Conservation (phyloP, 176 grass and related monocot genomes). For the Echinochloa phyllopogon region DNA sequence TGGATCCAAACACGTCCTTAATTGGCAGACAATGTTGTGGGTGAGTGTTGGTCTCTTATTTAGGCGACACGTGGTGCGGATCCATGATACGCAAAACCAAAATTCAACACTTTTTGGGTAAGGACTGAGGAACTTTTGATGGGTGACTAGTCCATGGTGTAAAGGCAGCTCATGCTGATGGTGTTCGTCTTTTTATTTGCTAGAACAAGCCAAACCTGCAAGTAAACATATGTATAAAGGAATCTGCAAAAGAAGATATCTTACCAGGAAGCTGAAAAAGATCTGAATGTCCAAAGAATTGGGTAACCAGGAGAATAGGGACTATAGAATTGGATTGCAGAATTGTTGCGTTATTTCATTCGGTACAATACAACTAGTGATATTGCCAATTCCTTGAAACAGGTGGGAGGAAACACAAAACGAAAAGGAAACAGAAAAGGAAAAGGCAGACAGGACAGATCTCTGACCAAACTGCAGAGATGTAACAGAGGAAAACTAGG, state of each 20-base stretch:
- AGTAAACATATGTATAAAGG: neutral
- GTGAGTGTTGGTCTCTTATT: neutral
- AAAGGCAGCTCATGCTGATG: slow-evolving; percentile 18
- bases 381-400: neutral
- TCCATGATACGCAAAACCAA: neutral
- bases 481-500: neutral
- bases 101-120: neutral
- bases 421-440: neutral
- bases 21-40: neutral
- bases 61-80: neutral
- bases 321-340: neutral
- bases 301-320: neutral
- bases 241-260: neutral
- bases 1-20: too few relatives aligned
- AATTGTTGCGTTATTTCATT: neutral
- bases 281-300: neutral
- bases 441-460: neutral
- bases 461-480: slow-evolving; percentile 31
- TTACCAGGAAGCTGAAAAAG: neutral
- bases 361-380: neutral
- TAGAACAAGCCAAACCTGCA: neutral
- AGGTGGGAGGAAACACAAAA: neutral
- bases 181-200: neutral
- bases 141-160: neutral
- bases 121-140: neutral